phyloP scores from a whole-genome alignment of 2,329 filamentous ascomycete species.

The Pseudogymnoascus verrucosus region DNA sequence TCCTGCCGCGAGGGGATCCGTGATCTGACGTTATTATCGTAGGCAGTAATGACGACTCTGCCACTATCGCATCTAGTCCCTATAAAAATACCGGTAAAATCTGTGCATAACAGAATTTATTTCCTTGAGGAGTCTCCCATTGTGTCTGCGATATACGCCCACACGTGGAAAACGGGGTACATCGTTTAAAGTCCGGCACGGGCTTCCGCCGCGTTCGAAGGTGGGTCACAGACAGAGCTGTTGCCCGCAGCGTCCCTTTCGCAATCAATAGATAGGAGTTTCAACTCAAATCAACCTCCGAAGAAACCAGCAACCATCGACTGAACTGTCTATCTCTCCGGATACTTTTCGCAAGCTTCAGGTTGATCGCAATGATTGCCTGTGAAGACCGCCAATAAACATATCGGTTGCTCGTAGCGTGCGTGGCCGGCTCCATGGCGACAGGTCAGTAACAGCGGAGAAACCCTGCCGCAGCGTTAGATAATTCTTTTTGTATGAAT shows the following conservation, averaged over 20 bases:
- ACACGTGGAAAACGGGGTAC: slow-evolving; percentile 6
- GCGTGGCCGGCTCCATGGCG: slow-evolving; percentile 9
- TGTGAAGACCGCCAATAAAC: not conserved
- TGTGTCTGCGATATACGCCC: not conserved
- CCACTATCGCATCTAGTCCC: not conserved
- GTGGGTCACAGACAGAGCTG: slow-evolving; percentile 3
- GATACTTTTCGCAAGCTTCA: not conserved
- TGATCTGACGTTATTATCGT: not conserved
- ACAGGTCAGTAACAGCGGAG: slow-evolving; percentile 8
- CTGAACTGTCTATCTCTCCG: not conserved
- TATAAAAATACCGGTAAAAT: not conserved
- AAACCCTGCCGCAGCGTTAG: not conserved
- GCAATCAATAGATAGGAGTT: slow-evolving; percentile 7
- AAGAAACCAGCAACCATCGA: not conserved
- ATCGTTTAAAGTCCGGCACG: not conserved
- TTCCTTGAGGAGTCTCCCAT: not conserved
- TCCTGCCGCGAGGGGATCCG: not conserved
- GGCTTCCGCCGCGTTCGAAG: slow-evolving; percentile 1
- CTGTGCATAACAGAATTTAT: not conserved
- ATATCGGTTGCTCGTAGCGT: not conserved
- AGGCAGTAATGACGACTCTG: not conserved
- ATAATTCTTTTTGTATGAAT: not conserved
- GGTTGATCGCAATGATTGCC: slow-evolving; percentile 5
- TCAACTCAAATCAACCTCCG: not conserved
- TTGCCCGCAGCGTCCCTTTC: slow-evolving; percentile 3